A percentile compares a stretch with the other conserved stretches of the same genome.
Evolutionary conservation across 176 grass and related monocot genomes (phyloP).

Genomic region (Triticum timopheevii): DNA sequence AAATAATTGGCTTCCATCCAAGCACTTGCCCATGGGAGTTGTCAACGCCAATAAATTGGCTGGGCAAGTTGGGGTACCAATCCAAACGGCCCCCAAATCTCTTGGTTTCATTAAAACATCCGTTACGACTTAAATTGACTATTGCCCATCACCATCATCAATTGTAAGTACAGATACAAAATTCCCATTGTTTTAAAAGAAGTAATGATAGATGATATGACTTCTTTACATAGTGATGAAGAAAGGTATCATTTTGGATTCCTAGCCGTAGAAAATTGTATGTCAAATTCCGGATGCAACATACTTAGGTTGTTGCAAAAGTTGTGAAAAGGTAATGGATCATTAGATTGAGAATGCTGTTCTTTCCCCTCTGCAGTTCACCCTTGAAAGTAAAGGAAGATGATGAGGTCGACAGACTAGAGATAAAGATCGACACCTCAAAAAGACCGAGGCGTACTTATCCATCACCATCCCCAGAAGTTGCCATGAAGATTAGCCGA

Average conservation of each 20-base stretch:
- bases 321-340: background rate
- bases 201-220: background rate
- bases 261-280: background rate
- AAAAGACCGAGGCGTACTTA: constrained; percentile 75
- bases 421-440: constrained; percentile 64
- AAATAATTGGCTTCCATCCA: no score
- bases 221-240: background rate
- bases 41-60: no score
- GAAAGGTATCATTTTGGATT: background rate
- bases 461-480: constrained; percentile 79
- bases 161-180: background rate
- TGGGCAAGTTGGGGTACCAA: no score
- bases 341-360: background rate
- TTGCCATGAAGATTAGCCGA: constrained; percentile 84
- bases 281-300: background rate
- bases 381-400: constrained; percentile 93
- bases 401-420: constrained; percentile 88
- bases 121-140: background rate
- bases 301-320: background rate
- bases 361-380: constrained; percentile 49
- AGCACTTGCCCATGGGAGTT: no score
- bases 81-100: background rate
- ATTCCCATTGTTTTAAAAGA: background rate
- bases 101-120: background rate
- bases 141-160: background rate